phyloP scores from a whole-genome alignment of 2,329 filamentous ascomycete genomes.

The Fusarium illudens region DNA sequence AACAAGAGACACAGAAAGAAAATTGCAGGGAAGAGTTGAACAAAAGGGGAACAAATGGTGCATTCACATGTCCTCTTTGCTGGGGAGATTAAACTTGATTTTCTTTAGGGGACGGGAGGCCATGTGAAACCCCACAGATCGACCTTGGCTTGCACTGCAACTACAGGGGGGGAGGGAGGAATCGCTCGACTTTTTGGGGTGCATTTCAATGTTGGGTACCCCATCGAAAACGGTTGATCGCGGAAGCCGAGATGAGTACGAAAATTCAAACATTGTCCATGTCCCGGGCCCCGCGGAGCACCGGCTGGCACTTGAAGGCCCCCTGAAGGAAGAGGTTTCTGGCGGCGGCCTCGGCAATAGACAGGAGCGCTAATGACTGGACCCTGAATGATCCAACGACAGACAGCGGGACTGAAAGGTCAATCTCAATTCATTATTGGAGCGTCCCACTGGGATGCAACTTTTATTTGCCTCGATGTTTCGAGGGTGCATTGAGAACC shows the following conservation, averaged over 20 bases:
- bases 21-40: not conserved
- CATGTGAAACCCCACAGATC: not conserved
- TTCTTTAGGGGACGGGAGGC: not conserved
- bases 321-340: not conserved
- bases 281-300: not conserved
- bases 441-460: not conserved
- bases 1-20: not conserved
- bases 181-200: not conserved
- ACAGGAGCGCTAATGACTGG: not conserved
- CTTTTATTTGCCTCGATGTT: not conserved
- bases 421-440: not conserved
- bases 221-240: no score
- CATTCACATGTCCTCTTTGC: not conserved
- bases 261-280: not conserved
- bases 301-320: not conserved
- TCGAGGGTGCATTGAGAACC: not conserved
- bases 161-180: not conserved
- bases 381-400: not conserved
- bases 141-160: not conserved
- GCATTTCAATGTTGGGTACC: no score
- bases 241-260: not conserved
- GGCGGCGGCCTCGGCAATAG: not conserved
- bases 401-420: no score
- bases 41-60: not conserved
- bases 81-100: conserved; percentile 10